Evolutionary conservation across 768 basidiomycete genomes (phyloP), one percentile per base, ranked within the genome.

Genomic region (Collybiopsis confluens): DNA sequence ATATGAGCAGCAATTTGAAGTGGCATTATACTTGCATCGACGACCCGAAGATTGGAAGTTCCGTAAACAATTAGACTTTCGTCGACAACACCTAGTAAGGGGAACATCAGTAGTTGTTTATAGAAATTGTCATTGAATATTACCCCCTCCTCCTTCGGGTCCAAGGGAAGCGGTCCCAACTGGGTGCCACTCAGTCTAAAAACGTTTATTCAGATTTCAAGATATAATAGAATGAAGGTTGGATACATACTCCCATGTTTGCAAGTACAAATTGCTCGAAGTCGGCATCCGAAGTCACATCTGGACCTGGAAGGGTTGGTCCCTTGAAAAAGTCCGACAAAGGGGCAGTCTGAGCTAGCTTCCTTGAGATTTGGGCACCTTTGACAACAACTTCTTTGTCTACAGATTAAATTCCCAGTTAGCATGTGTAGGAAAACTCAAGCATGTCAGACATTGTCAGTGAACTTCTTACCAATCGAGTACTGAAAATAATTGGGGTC

Each of bases 51-150:
- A 28, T 58, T 58, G 15, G 30, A 23, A 2, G 47, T 48, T 3
- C 47, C 47, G 18, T 48, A 52, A 21, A 73, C 73, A 56, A 63
- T 70, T 24, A 73, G 54, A 24, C 57, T 45, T n/a, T 59, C 36
- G 54, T 73, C 70, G 8, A 76, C 73, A 16, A 75, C 74, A 2
- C 74, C 74, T 24, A 62, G 62, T 27, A 41, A 28, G 5, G 33
- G 24, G n/a, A 20, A 15, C 13, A 11, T 48, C 21, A 48, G 16
- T 35, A 30, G 13, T 15, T n/a, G 4, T 21, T 16, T 4, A 3
- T 20, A 16, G 4, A 13, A 2, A 20, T 47, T 2, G 15, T 2
- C 15, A 7, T 35, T 21, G 4, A 23, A 48, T 23, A 23, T 48
- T n/a, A 48, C 47, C 47, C 23, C 50, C 50, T 9, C 38, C 41